phyloP scores from a whole-genome alignment of 495 filamentous ascomycete species.

The Xylaria nigripes region DNA sequence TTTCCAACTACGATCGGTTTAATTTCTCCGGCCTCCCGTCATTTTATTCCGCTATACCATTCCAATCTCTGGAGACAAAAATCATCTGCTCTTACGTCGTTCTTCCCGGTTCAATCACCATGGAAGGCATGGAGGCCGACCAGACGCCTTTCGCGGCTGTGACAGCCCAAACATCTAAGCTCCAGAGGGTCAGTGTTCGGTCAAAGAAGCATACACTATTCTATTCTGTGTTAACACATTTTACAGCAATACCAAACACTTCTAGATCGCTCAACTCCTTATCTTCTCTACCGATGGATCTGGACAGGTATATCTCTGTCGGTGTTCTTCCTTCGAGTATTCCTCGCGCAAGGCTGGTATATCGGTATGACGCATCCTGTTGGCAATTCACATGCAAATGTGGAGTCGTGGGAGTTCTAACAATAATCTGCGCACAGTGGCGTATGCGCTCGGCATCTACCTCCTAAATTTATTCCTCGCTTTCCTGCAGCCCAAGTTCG shows the following conservation, averaged over 20 bases:
- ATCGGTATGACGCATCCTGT: constrained; percentile 60
- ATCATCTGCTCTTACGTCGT: background rate
- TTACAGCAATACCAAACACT: constrained; percentile 89
- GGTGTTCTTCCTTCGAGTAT: constrained; percentile 79
- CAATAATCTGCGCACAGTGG: constrained; percentile 48
- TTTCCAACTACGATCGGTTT: background rate
- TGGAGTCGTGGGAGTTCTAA: constrained; percentile 12
- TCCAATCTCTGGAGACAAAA: background rate
- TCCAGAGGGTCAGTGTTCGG: constrained; percentile 34
- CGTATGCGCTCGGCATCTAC: constrained; percentile 97
- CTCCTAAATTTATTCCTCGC: constrained; percentile 98
- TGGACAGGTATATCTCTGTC: constrained; percentile 65
- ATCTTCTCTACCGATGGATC: constrained; percentile 78
- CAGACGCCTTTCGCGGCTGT: constrained; percentile 78
- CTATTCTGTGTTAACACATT: constrained; percentile 4
- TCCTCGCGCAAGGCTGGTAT: constrained; percentile 95
- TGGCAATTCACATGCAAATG: background rate
- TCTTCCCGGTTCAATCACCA: constrained; percentile 27
- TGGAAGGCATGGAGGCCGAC: constrained; percentile 75
- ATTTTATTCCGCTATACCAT: background rate
- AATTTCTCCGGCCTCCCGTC: background rate
- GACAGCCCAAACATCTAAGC: constrained; percentile 66
- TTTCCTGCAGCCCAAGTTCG: constrained; percentile 97
- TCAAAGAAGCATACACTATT: background rate
- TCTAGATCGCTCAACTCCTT: constrained; percentile 87